These are phyloP conservation scores for Pleurotus sapidus DNA, from an alignment of 768 basidiomycete genomes.

Conservation along the genomic window DNA sequence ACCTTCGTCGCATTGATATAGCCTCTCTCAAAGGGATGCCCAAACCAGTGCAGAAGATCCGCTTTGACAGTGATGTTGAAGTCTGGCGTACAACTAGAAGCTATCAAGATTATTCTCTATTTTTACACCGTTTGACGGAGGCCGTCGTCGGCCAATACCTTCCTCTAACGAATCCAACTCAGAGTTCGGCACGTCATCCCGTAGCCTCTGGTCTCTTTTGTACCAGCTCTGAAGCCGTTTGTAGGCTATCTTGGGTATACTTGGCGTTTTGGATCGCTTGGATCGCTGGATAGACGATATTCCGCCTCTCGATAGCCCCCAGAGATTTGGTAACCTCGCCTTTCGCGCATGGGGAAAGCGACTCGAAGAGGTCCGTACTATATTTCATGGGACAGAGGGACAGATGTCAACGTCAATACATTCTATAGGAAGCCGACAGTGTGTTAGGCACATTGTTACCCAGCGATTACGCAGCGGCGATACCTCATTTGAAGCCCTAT, in stretches of 20 bases:
- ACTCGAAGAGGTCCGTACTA: constrained; percentile 63
- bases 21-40: constrained; percentile 4
- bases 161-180: constrained; percentile 32
- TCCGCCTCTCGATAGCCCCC: constrained; percentile 69
- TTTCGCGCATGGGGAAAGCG: constrained; percentile 83
- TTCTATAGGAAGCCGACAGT: constrained; percentile 46
- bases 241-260: constrained; percentile 44
- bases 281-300: constrained; percentile 79
- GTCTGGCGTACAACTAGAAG: constrained; percentile 71
- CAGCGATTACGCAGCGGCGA: constrained; percentile 34
- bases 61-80: constrained; percentile 68
- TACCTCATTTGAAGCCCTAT: constrained; percentile 75
- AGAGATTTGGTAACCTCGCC: constrained; percentile 90
- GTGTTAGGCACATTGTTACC: constrained; percentile 52
- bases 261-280: constrained; percentile 63
- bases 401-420: not conserved
- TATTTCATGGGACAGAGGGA: too few relatives aligned
- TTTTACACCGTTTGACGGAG: constrained; percentile 74
- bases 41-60: constrained; percentile 55
- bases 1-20: constrained; percentile 18
- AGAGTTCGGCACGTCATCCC: constrained; percentile 30
- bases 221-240: not conserved
- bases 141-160: constrained; percentile 68
- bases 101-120: constrained; percentile 71
- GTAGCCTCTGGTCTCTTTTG: not conserved